Evolutionary conservation across 2,329 filamentous ascomycete species (phyloP), one percentile per base, ranked within the genome.

Genomic region (Rhytidhysteron rufulum): DNA sequence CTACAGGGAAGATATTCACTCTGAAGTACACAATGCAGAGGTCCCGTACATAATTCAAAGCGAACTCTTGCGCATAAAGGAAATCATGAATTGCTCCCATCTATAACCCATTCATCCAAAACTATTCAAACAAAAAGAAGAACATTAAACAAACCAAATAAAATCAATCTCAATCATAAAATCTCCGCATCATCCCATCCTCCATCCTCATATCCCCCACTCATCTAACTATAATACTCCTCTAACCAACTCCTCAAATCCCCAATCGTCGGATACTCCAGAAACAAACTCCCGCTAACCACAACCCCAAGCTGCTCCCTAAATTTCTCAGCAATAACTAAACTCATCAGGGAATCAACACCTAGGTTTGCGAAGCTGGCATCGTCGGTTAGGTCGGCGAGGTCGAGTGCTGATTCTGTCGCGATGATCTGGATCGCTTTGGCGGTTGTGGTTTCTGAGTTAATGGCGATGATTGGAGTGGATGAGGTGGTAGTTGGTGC

Each of bases 311-410:
- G 42, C 34, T 54, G 41, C n/a, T 46, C 42, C 10, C 50, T 41
- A 37, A 61, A 46, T 35, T 48, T 53, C 18, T 47, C 53, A 8
- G 51, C 43, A 34, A 59, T 48, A 19, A 45, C 49, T 10, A 58
- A 42, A 4, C 44, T 46, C 39, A 60, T 41, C 19, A 62, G 36
- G 19, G 48, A 53, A 37, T 63, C 60, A 20, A 62, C 43, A 15
- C 59, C 59, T 13, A 55, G 36, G 37, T 58, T 45, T 3, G 44
- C 50, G 20, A 60, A 57, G 4, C 35, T 40, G 5, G 43, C 45
- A 9, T 57, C 53, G 31, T 55, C 48, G 15, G 30, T 35, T 4
- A 60, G 43, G 3, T 58, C 52, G 2, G 38, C 29, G 1, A 49
- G 10, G 3, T 50, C 45, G 3, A 59, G 33, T 1, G 31, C 55